Base-by-base conservation (phyloP, 306 rosid species). In the Sicyos edulis region DNA sequence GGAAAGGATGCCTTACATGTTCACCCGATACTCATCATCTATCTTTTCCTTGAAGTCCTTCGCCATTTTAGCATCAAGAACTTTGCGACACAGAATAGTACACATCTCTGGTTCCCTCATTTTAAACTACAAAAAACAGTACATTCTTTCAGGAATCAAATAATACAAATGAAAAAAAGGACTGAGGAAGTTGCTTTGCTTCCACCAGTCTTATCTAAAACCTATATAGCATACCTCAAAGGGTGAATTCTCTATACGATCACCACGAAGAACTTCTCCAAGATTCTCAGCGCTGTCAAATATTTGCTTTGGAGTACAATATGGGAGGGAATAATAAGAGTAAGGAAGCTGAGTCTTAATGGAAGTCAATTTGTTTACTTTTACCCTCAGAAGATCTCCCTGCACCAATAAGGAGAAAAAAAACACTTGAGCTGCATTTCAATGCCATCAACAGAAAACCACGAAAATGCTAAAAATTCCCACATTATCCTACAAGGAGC, bases 261-360 rank as follows among this genome's bases (percentile, higher is more conserved):
- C 97, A 51, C 97, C 97, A 32, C 97, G 88, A 78, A 91, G 97
- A 65, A 91, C 91, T 75, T 91, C 97, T 24, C 96, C 96, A n/a
- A 91, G 96, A 86, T 91, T 91, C 88, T 91, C 97, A 56, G 96
- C 96, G 74, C 93, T 87, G 76, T 91, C 96, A 49, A 87, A 80
- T 77, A 89, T 89, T n/a, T 14, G 81, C 47, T 82, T 71, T 17
- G 97, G 97, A 53, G 12, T 79, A 80, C 97, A 91, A 75, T 87
- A 91, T 10, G 91, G 91, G 47, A 91, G 87, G 50, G 96, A 87
- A 72, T 89, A 89, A 82, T 77, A 89, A 3, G 93, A 86, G 81
- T 89, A 91, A 8, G 97, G 97, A 76, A 89, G 91, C 79, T 89
- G 97, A 24, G 97, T 91, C 77, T 89, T 91, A 44, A 92, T 89